Base-by-base conservation (phyloP, 768 basidiomycete genomes). In the Trametes punicea region DNA sequence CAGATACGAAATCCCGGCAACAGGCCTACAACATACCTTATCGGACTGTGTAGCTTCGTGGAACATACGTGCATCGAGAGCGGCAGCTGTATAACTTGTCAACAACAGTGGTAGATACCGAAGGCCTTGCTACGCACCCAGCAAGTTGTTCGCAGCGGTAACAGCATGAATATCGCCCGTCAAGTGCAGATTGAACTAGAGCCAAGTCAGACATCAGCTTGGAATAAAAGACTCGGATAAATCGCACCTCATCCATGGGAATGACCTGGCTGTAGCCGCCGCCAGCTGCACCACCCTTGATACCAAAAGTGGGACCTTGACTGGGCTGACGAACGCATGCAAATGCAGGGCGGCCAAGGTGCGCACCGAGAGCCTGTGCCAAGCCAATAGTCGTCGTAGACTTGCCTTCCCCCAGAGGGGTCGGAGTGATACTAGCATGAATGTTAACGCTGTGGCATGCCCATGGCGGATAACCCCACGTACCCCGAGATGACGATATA, bases 231-330 rank as follows among this genome's bases (percentile, higher is more conserved):
- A 30, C 29, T 21, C 4, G 1, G 31, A 25, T 8, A 10, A 4
- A 15, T 57, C 71, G 51, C 61, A 89, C 89, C 76, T 98, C 96
- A 67, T 98, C 96, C 96, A 98, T 98, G 38, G 96, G 96, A 73
- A 98, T 98, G 66, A 99, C 91, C 69, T 97, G 95, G 69, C 92
- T 93, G 76, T 98, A 99, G 49, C 96, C 96, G 58, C 96, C 96
- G 36, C 97, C 96, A 39, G 96, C 96, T 33, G 96, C 96, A 65
- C 96, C 97, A 63, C 96, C 96, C 73, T 99, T 99, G 78, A 99
- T 97, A 63, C 96, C 96, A 69, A 98, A 99, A 0, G 96, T 98
- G 30, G 96, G 96, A 11, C 97, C 96, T 72, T 99, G 96, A 74
- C 93, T 94, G 4, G 97, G 97, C 69, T 99, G 97, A 52, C 96